A percentile compares a stretch with the other conserved stretches of the same genome.
phyloP scores from a whole-genome alignment of 192 early-diverging fungal genomes.

The Mortierella hygrophila region DNA sequence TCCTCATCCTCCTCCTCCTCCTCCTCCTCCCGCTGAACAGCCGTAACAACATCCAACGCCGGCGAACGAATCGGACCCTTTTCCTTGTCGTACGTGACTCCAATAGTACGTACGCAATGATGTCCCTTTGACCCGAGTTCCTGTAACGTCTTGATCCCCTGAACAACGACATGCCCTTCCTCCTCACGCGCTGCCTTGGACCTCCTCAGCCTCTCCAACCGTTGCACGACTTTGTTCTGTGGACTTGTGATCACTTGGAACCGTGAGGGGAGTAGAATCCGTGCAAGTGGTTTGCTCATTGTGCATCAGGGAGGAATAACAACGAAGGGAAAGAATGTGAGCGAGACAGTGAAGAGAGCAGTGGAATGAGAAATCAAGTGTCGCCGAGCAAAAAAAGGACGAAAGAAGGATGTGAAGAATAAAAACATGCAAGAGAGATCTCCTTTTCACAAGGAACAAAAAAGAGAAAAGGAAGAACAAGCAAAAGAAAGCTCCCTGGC shows the following conservation, averaged over 20 bases:
- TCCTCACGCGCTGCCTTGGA: constrained; percentile 30
- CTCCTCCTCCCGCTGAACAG: neutral
- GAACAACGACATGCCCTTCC: constrained; percentile 38
- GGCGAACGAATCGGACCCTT: constrained; percentile 26
- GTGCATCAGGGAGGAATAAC: no score
- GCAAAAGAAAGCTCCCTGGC: constrained; percentile 20
- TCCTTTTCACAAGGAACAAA: neutral
- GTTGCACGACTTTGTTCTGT: constrained; percentile 27
- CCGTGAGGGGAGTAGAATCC: constrained; percentile 20
- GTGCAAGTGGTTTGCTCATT: neutral
- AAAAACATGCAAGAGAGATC: no score
- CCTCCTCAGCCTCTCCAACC: constrained; percentile 37
- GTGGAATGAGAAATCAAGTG: neutral
- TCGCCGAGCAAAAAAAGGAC: neutral
- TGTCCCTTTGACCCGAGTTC: constrained; percentile 36
- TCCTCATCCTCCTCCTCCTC: neutral
- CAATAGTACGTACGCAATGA: constrained; percentile 35
- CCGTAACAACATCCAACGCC: constrained; percentile 28
- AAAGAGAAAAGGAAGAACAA: neutral
- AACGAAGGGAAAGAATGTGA: neutral
- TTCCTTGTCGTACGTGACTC: constrained; percentile 43
- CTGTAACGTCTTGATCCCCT: constrained; percentile 50
- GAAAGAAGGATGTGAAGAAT: neutral
- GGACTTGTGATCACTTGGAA: constrained; percentile 32
- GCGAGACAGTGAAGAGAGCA: no score